These are phyloP conservation scores for Pisolithus thermaeus DNA, from an alignment of 1,284 basidiomycete genomes.

Conservation along the genomic window DNA sequence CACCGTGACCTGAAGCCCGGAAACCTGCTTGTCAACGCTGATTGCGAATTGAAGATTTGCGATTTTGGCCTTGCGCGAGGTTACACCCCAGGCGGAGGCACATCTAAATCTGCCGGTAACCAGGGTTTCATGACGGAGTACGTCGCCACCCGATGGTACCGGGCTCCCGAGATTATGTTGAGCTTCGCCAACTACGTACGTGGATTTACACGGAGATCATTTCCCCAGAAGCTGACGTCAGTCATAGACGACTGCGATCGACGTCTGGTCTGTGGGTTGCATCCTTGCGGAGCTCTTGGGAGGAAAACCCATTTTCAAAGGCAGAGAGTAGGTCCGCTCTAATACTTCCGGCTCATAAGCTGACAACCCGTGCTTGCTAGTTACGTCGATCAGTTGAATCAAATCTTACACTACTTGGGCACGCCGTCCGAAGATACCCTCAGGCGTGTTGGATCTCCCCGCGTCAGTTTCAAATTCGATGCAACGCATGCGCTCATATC, in stretches of 20 bases:
- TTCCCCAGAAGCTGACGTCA: constrained; percentile 7
- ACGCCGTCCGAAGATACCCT: constrained; percentile 97
- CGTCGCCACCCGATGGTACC: constrained; percentile 96
- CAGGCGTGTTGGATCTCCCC: constrained; percentile 87
- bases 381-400: constrained; percentile 98
- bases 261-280: constrained; percentile 98
- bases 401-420: constrained; percentile 95
- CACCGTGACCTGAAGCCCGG: constrained; percentile 98
- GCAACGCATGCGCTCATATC: constrained; percentile 5
- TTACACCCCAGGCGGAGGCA: constrained; percentile 77
- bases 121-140: constrained; percentile 99
- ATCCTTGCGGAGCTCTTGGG: constrained; percentile 96
- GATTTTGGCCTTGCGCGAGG: constrained; percentile 98
- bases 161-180: constrained; percentile 96
- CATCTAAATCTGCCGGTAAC: constrained; percentile 65
- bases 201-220: constrained; percentile 5
- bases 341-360: neutral
- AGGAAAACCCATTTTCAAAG: constrained; percentile 98
- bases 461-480: constrained; percentile 41
- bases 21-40: constrained; percentile 95
- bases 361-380: constrained; percentile 31
- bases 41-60: constrained; percentile 97
- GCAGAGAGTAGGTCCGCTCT: constrained; percentile 70
- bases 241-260: constrained; percentile 76
- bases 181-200: constrained; percentile 93